Evolutionary conservation across 495 filamentous ascomycete genomes (phyloP).

Genomic region (Tetracladium setigerum): DNA sequence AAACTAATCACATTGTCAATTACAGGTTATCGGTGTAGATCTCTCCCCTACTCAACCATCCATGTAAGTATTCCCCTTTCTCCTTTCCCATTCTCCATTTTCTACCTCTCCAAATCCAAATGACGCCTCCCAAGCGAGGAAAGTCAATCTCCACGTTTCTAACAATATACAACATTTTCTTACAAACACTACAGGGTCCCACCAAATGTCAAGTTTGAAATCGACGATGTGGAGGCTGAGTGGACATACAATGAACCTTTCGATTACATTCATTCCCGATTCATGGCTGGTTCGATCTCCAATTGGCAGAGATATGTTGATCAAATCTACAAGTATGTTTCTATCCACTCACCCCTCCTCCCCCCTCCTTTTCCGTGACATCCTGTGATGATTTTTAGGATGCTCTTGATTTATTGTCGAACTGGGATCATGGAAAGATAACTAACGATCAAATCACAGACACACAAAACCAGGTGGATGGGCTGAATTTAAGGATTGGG

Average conservation of each 20-base stretch:
- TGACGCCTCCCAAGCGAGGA: too few species aligned
- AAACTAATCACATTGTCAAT: too few species aligned
- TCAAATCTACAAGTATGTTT: not conserved
- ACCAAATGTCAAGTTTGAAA: conserved; percentile 25
- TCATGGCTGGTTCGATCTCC: conserved; percentile 4
- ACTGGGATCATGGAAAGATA: too few species aligned
- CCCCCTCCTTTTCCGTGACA: too few species aligned
- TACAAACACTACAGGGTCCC: not conserved
- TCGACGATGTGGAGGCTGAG: conserved; percentile 25
- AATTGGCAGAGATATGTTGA: not conserved
- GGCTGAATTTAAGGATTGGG: conserved; percentile 1
- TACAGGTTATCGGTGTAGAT: conserved; percentile 1
- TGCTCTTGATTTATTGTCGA: too few species aligned
- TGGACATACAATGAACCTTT: conserved; percentile 24
- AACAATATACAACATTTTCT: too few species aligned
- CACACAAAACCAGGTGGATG: not conserved
- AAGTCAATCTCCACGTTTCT: too few species aligned
- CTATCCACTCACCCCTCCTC: not conserved
- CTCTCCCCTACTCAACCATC: conserved; percentile 5
- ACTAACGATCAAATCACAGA: not conserved
- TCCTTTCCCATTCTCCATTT: too few species aligned
- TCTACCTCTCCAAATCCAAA: too few species aligned
- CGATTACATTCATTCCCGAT: conserved; percentile 22
- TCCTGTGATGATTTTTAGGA: too few species aligned
- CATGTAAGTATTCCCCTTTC: not conserved